Percentiles rank a stretch among this genome's conserved stretches.
phyloP scores from a whole-genome alignment of 2,329 filamentous ascomycete species.

The Paracamarosporium sp. region DNA sequence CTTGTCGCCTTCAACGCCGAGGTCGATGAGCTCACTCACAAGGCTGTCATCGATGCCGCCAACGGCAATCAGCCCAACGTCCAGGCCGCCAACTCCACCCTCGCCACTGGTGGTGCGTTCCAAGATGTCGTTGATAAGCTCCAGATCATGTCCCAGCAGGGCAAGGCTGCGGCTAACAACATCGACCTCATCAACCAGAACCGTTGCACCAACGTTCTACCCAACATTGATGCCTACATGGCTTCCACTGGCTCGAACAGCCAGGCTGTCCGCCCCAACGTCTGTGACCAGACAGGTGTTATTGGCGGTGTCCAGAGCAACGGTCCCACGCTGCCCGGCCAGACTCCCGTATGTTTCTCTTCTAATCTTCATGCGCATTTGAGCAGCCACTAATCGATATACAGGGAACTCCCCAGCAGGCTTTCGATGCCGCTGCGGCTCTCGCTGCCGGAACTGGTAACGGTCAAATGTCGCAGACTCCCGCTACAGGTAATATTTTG shows the following conservation, averaged over 20 bases:
- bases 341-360: conserved; percentile 17
- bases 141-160: conserved; percentile 43
- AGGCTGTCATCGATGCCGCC: conserved; percentile 44
- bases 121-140: conserved; percentile 49
- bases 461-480: conserved; percentile 27
- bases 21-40: conserved; percentile 48
- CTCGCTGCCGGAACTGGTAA: conserved; percentile 37
- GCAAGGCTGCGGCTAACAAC: conserved; percentile 37
- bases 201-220: conserved; percentile 45
- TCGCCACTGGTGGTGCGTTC: conserved; percentile 45
- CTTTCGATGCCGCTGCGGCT: background rate
- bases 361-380: background rate
- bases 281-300: conserved; percentile 43
- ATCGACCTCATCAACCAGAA: conserved; percentile 48
- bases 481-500: conserved; percentile 11
- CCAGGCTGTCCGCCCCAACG: conserved; percentile 38
- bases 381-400: background rate
- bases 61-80: conserved; percentile 34
- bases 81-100: conserved; percentile 45
- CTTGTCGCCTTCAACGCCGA: conserved; percentile 47
- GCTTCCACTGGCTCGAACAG: conserved; percentile 38
- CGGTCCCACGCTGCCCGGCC: conserved; percentile 37
- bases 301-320: conserved; percentile 38
- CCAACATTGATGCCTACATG: conserved; percentile 47
- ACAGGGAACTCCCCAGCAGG: conserved; percentile 7